Base-by-base conservation (phyloP, 257 asterid genomes). In the Rehmannia glutinosa region DNA sequence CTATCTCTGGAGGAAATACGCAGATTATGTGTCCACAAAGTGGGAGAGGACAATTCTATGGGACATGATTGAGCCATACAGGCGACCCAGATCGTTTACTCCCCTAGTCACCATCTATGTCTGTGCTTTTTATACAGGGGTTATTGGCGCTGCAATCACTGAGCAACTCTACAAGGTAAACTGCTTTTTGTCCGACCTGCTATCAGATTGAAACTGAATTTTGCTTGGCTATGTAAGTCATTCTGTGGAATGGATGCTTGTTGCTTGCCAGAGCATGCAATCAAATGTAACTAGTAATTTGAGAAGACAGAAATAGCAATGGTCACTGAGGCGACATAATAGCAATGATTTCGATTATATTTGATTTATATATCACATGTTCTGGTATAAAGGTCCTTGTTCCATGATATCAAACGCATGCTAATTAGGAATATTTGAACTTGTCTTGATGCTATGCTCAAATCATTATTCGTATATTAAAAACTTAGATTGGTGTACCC, bases 41-140 rank as follows among this genome's bases (percentile, higher is more conserved):
- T 86, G 97, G 95, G 89, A 89, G 74, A 92, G 78, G 74, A 87
- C 86, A 8, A 76, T 89, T 68, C 85, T 92, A 0, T 92, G 98
- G 98, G 95, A 92, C 77, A 89, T 87, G 97, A 80, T 87, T 46
- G 97, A 89, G 57, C 96, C 89, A 1, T 92, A 85, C 72, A 81
- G 84, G 68, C 86, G 92, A 8, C 98, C 98, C 25, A 87, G 80
- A 66, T 80, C 97, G 1, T 92, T 92, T 77, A 82, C 91, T 28
- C 96, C 98, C 2, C 76, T 92, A 15, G 89, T 92, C 58, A 79
- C 88, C 17, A 75, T 85, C 41, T 89, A 92, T 57, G 64, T 87
- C 19, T 84, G 74, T 69, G 95, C 95, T 53, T 92, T 89, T 73
- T 92, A 92, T 65, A 89, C 98, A 0, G 96, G 98, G 17, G 91